phyloP scores from a whole-genome alignment of 177 flowering plant species.

The Vitis hybrid region DNA sequence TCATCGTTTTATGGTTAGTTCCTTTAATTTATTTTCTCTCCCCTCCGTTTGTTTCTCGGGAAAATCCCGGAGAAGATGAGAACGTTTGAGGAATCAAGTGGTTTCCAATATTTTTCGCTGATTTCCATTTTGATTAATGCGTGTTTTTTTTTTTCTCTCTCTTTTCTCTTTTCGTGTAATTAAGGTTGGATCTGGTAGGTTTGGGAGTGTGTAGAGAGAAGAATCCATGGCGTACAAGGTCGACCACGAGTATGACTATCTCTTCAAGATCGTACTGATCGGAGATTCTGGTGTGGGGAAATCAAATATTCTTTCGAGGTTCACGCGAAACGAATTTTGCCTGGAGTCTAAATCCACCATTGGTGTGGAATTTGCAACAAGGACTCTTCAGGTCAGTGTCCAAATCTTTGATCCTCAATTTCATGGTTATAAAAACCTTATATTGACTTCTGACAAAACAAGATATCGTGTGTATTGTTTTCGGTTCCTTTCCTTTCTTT shows the following conservation, averaged over 20 bases:
- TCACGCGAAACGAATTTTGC: constrained; percentile 56
- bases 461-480: no score
- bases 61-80: no score
- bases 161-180: not conserved
- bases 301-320: constrained; percentile 65
- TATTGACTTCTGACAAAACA: not conserved
- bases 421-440: not conserved
- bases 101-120: not conserved
- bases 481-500: no score
- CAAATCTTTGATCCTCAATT: not conserved
- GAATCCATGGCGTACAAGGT: constrained; percentile 55
- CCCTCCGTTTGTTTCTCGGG: no score
- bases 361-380: constrained; percentile 70
- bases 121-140: not conserved
- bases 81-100: not conserved
- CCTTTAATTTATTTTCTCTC: no score
- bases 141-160: not conserved
- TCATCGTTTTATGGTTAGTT: no score
- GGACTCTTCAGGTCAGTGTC: constrained; percentile 56
- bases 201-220: constrained; percentile 3
- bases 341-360: constrained; percentile 73
- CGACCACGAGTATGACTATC: constrained; percentile 63
- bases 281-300: constrained; percentile 76
- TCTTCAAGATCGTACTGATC: constrained; percentile 70
- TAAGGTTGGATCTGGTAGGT: constrained; percentile 13